Conservation (phyloP, 345 rosid species). For the Turnera subulata region DNA sequence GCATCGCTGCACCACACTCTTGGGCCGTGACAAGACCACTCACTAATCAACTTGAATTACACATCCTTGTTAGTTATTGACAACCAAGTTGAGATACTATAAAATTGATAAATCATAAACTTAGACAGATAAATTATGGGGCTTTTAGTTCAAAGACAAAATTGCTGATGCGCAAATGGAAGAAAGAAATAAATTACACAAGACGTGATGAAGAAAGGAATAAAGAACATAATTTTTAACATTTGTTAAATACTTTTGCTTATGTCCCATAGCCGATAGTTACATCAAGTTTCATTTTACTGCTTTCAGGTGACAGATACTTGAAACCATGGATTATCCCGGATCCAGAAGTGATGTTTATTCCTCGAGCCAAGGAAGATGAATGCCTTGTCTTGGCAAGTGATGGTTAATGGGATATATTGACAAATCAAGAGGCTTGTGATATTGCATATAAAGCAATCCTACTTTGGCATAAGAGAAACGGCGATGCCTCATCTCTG, state of each 20-base stretch:
- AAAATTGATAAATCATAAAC: too few relatives aligned
- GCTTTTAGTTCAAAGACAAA: neutral
- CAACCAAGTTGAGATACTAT: too few relatives aligned
- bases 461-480: constrained; percentile 59
- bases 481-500: constrained; percentile 29
- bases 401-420: constrained; percentile 75
- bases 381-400: constrained; percentile 71
- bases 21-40: too few relatives aligned
- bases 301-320: constrained; percentile 47
- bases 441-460: constrained; percentile 52
- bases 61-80: too few relatives aligned
- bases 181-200: too few relatives aligned
- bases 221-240: too few relatives aligned
- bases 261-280: neutral
- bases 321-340: constrained; percentile 52
- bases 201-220: too few relatives aligned
- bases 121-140: too few relatives aligned
- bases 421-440: constrained; percentile 61
- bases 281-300: neutral
- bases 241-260: too few relatives aligned
- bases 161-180: too few relatives aligned
- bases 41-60: too few relatives aligned
- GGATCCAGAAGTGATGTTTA: constrained; percentile 43
- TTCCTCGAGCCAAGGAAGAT: constrained; percentile 20
- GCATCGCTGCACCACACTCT: too few relatives aligned